phyloP scores from a whole-genome alignment of 345 rosid species.

The Reutealis trisperma region DNA sequence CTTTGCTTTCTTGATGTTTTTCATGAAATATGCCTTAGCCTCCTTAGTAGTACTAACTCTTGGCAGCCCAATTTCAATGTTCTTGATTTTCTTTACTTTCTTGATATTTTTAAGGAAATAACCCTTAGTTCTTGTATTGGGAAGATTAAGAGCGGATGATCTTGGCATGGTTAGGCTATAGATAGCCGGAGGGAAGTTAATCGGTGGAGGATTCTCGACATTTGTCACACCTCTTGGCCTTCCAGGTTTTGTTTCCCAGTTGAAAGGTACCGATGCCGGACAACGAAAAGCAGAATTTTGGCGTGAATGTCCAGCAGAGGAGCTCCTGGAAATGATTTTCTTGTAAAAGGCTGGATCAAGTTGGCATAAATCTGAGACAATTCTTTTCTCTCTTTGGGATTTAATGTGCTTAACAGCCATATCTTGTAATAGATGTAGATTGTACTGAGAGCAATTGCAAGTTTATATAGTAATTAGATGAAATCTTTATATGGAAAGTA shows the following conservation, averaged over 20 bases:
- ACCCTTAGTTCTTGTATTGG: background rate
- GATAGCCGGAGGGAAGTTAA: slow-evolving; percentile 27
- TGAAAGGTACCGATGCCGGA: slow-evolving; percentile 53
- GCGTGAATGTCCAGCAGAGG: slow-evolving; percentile 30
- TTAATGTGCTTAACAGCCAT: background rate
- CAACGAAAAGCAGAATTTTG: slow-evolving; percentile 27
- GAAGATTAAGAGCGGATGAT: background rate
- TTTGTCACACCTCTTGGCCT: slow-evolving; percentile 37
- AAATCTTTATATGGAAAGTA: background rate
- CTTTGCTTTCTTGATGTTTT: background rate
- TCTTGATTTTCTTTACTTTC: background rate
- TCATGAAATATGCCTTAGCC: background rate
- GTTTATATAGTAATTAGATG: background rate
- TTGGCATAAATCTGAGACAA: background rate
- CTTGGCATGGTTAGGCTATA: background rate
- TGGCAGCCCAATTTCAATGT: slow-evolving; percentile 15
- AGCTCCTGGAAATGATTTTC: slow-evolving; percentile 39
- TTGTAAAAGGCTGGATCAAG: slow-evolving; percentile 24
- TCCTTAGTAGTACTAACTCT: no score
- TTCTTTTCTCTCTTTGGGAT: background rate
- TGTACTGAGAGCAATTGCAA: background rate
- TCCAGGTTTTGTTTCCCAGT: slow-evolving; percentile 73
- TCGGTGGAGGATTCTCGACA: slow-evolving; percentile 38
- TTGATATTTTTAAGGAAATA: background rate
- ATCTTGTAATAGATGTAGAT: background rate